Percentiles rank a stretch among this genome's conserved stretches.
phyloP scores from a whole-genome alignment of 306 rosid genomes.

The Trifolium fragiferum region DNA sequence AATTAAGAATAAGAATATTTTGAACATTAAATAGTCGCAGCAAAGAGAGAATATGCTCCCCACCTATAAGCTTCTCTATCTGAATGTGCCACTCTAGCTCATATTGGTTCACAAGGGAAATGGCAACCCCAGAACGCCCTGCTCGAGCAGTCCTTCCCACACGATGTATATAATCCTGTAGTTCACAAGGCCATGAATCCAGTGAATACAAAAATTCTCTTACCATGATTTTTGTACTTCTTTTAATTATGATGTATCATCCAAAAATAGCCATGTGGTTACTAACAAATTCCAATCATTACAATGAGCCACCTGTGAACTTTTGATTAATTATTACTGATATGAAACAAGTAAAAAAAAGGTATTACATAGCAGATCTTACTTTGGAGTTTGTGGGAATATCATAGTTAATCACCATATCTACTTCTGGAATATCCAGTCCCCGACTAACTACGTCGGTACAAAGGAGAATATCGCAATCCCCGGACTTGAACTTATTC shows the following conservation, averaged over 20 bases:
- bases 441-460: conserved; percentile 97
- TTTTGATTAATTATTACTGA: background rate
- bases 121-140: conserved; percentile 87
- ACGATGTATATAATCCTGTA: conserved; percentile 87
- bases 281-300: conserved; percentile 21
- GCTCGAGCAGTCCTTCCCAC: conserved; percentile 99
- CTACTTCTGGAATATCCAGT: conserved; percentile 79
- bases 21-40: background rate
- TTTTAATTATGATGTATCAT: conserved; percentile 4
- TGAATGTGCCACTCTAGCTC: conserved; percentile 83
- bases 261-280: background rate
- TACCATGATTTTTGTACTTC: background rate
- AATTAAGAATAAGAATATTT: background rate
- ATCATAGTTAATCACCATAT: conserved; percentile 90
- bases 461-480: conserved; percentile 77
- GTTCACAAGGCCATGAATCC: conserved; percentile 36
- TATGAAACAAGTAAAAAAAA: conserved; percentile 10
- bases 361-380: conserved; percentile 26
- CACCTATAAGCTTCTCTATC: conserved; percentile 87
- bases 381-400: conserved; percentile 90
- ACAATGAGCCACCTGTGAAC: background rate
- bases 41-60: conserved; percentile 29
- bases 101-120: conserved; percentile 82
- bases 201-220: background rate
- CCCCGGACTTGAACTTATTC: conserved; percentile 89